Evolutionary conservation across 441 rosid species (phyloP).

Genomic region (Jatropha multifida): DNA sequence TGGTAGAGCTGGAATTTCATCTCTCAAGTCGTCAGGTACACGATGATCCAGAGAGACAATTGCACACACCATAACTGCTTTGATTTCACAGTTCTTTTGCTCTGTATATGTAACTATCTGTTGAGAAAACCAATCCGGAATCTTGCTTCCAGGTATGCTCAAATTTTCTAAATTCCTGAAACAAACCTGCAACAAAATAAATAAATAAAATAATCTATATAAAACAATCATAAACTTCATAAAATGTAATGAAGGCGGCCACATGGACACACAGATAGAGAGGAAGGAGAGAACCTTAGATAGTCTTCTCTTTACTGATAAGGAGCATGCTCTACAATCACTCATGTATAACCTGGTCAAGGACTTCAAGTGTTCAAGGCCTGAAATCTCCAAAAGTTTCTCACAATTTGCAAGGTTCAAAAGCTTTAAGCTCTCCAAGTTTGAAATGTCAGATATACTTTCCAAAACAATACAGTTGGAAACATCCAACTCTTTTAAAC

Average conservation of each 20-base stretch:
- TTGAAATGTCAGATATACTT: constrained; percentile 41
- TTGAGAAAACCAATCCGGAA: constrained; percentile 59
- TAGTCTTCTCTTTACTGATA: constrained; percentile 38
- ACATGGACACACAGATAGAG: neutral
- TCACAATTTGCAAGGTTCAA: constrained; percentile 61
- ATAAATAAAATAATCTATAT: no score
- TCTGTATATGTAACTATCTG: constrained; percentile 31
- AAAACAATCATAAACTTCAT: neutral
- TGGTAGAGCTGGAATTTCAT: constrained; percentile 31
- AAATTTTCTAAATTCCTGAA: constrained; percentile 40
- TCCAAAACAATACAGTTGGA: constrained; percentile 49
- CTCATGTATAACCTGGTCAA: constrained; percentile 48
- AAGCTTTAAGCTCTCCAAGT: constrained; percentile 31
- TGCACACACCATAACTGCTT: constrained; percentile 46
- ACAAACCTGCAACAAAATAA: constrained; percentile 33
- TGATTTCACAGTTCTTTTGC: constrained; percentile 38
- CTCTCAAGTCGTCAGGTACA: constrained; percentile 30
- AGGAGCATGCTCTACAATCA: constrained; percentile 46
- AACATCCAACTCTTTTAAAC: constrained; percentile 36
- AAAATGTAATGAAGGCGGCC: no score
- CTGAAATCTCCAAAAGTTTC: constrained; percentile 49
- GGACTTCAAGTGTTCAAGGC: constrained; percentile 44
- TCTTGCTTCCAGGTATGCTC: constrained; percentile 55
- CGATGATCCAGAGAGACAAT: constrained; percentile 42
- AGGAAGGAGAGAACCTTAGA: constrained; percentile 46